Percentiles rank a stretch among this genome's conserved stretches.
These are phyloP conservation scores for Sclerotinia minor DNA, from an alignment of 2,329 filamentous ascomycete species.

Conservation along the genomic window DNA sequence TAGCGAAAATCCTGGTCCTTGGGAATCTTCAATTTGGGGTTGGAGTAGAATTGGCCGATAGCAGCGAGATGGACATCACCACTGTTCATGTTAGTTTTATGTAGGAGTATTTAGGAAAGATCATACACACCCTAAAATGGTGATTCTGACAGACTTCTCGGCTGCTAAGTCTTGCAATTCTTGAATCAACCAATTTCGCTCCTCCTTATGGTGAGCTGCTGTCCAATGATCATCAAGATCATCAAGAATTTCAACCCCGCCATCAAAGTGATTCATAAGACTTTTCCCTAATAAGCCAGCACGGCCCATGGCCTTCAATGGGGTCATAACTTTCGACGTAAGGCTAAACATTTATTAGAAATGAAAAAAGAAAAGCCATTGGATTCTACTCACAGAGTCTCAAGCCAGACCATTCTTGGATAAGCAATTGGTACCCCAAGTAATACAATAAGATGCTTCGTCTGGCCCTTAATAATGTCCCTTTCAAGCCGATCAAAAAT, in stretches of 20 bases:
- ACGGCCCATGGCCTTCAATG: constrained; percentile 83
- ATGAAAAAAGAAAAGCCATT: neutral
- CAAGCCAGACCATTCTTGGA: constrained; percentile 71
- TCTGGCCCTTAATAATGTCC: constrained; percentile 80
- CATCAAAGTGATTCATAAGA: constrained; percentile 86
- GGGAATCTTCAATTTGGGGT: constrained; percentile 73
- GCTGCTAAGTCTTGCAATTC: constrained; percentile 91
- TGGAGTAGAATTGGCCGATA: constrained; percentile 92
- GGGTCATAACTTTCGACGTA: constrained; percentile 82
- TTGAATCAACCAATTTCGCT: constrained; percentile 82
- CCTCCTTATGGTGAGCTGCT: constrained; percentile 87
- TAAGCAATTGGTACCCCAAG: constrained; percentile 83
- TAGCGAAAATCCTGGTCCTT: constrained; percentile 95
- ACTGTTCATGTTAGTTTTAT: constrained; percentile 47
- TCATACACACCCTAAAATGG: constrained; percentile 68
- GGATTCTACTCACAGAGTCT: constrained; percentile 59
- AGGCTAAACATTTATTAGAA: constrained; percentile 53
- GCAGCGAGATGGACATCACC: constrained; percentile 93
- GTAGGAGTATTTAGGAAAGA: neutral
- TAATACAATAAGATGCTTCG: constrained; percentile 86
- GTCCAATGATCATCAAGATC: constrained; percentile 98
- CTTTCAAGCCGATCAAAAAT: constrained; percentile 82
- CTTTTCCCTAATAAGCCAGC: constrained; percentile 74
- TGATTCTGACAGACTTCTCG: constrained; percentile 87
- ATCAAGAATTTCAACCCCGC: constrained; percentile 86